Evolutionary conservation across 768 basidiomycete genomes (phyloP).

Genomic region (Agrocybe praecox): DNA sequence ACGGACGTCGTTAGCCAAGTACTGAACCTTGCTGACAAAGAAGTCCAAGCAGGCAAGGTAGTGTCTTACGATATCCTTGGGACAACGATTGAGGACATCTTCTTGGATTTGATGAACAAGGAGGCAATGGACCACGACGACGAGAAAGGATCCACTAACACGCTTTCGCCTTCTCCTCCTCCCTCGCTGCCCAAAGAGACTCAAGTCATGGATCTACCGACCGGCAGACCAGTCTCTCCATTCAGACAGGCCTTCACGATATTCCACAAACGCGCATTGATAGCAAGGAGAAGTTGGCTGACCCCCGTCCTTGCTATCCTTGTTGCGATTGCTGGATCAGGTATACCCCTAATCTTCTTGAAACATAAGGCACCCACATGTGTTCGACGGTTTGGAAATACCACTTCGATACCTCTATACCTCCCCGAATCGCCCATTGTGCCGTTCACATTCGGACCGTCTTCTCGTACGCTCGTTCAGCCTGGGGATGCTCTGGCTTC

Average conservation of each 20-base stretch:
- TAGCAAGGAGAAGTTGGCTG: conserved; percentile 71
- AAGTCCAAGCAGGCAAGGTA: conserved; percentile 39
- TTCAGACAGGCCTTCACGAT: conserved; percentile 74
- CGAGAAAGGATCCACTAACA: conserved; percentile 17
- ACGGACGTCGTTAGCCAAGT: conserved; percentile 53
- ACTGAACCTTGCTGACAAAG: conserved; percentile 54
- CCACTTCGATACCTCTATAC: conserved; percentile 50
- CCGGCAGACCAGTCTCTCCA: conserved; percentile 56
- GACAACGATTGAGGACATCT: conserved; percentile 82
- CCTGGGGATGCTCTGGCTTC: conserved; percentile 55
- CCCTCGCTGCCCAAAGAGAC: conserved; percentile 7
- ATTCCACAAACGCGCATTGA: conserved; percentile 68
- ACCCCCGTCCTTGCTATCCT: conserved; percentile 56
- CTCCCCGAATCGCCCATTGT: conserved; percentile 51
- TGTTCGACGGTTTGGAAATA: conserved; percentile 35
- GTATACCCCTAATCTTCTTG: conserved; percentile 71
- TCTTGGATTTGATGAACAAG: conserved; percentile 71
- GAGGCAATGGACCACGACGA: conserved; percentile 21
- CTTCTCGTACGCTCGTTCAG: conserved; percentile 45
- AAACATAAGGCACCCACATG: conserved; percentile 54
- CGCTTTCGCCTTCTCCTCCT: conserved; percentile 18
- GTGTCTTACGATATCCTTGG: conserved; percentile 67
- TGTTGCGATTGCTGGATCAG: conserved; percentile 62
- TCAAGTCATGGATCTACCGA: conserved; percentile 41
- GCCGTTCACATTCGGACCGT: conserved; percentile 28